These are phyloP conservation scores for Arxiozyma slooffiae DNA, from an alignment of 1,139 yeast species.

Conservation along the genomic window DNA sequence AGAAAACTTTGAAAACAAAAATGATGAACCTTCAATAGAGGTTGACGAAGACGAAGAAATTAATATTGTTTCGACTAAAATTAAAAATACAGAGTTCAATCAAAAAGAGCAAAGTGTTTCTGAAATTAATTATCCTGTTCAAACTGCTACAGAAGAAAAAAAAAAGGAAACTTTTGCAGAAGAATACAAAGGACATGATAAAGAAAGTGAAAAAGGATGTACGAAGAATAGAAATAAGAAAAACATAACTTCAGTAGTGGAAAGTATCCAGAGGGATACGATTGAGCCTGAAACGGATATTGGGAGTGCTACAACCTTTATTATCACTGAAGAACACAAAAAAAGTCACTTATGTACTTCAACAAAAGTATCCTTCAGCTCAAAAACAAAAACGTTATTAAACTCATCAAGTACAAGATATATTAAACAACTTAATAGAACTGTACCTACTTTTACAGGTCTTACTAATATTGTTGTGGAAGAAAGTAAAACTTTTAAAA, in stretches of 20 bases:
- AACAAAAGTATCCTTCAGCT: neutral
- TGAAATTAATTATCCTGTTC: too few relatives aligned
- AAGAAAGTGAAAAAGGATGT: neutral
- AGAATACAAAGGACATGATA: neutral
- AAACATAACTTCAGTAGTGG: neutral
- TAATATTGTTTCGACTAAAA: neutral
- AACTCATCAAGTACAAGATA: neutral
- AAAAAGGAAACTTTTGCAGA: too few relatives aligned
- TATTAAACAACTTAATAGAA: neutral
- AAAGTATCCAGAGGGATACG: neutral
- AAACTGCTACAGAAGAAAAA: too few relatives aligned
- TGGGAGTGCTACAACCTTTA: neutral
- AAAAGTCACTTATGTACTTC: neutral
- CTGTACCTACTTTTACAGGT: neutral
- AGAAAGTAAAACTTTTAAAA: neutral
- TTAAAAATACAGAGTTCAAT: neutral
- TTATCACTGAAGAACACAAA: neutral
- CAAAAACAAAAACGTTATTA: neutral
- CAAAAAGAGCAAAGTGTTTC: neutral
- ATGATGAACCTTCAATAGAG: conserved; percentile 4
- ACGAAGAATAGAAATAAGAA: neutral
- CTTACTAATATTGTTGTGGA: neutral
- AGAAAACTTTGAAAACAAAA: neutral
- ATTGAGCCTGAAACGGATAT: neutral
- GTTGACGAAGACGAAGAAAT: conserved; percentile 5